Evolutionary conservation across 345 rosid genomes (phyloP).

Genomic region (Moricandia arvensis): DNA sequence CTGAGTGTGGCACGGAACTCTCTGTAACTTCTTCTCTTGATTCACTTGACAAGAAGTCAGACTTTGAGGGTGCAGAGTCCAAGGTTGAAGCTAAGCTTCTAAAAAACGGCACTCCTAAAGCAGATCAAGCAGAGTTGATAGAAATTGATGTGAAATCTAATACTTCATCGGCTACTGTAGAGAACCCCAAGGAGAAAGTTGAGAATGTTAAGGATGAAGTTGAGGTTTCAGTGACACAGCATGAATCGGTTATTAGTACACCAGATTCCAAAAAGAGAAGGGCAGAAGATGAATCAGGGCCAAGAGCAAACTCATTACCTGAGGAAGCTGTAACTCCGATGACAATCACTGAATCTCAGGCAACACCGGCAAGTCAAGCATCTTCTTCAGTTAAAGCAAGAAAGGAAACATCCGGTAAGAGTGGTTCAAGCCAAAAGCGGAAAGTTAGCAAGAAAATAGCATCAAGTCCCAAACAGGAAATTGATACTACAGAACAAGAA

Average conservation of each 20-base stretch:
- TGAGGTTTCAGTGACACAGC: slow-evolving; percentile 28
- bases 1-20: slow-evolving; percentile 92
- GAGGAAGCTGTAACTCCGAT: slow-evolving; percentile 65
- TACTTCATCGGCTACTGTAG: slow-evolving; percentile 13
- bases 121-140: slow-evolving; percentile 29
- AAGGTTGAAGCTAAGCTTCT: slow-evolving; percentile 43
- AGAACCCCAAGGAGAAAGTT: slow-evolving; percentile 35
- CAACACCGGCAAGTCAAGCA: slow-evolving; percentile 81
- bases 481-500: slow-evolving; percentile 51
- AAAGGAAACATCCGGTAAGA: slow-evolving; percentile 51
- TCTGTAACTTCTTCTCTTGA: slow-evolving; percentile 89
- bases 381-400: slow-evolving; percentile 52
- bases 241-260: slow-evolving; percentile 37
- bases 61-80: slow-evolving; percentile 46
- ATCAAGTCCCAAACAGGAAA: slow-evolving; percentile 51
- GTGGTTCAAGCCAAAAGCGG: slow-evolving; percentile 52
- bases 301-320: slow-evolving; percentile 10
- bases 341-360: slow-evolving; percentile 69
- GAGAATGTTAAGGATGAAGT: slow-evolving; percentile 35
- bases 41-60: slow-evolving; percentile 64
- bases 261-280: slow-evolving; percentile 48
- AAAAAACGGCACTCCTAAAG: slow-evolving; percentile 37
- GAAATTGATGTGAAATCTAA: slow-evolving; percentile 42
- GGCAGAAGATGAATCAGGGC: slow-evolving; percentile 36
- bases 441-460: slow-evolving; percentile 65